Percentiles rank a stretch among this genome's conserved stretches.
Conservation (phyloP, 2,329 filamentous ascomycete genomes). For the Ascosphaera apis region DNA sequence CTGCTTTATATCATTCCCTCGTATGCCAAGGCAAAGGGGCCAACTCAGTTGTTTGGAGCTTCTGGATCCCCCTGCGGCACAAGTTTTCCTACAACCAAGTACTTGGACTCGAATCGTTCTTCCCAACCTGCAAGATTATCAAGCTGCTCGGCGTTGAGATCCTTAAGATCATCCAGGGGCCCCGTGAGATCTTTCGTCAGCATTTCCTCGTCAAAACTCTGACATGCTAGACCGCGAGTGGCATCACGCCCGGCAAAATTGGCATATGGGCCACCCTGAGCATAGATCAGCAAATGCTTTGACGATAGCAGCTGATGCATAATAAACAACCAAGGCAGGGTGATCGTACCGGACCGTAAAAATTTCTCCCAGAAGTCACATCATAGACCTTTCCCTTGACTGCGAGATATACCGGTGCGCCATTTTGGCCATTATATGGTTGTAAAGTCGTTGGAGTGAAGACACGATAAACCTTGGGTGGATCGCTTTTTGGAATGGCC, state of each 20-base stretch:
- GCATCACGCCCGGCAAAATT: conserved; percentile 94
- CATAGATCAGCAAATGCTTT: conserved; percentile 1
- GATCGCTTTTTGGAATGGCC: conserved; percentile 29
- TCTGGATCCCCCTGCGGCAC: conserved; percentile 37
- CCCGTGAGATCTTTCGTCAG: conserved; percentile 74
- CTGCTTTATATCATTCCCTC: too few relatives aligned
- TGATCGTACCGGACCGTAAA: conserved; percentile 53
- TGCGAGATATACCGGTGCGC: conserved; percentile 63
- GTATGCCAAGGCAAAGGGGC: not conserved
- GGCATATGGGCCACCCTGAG: conserved; percentile 59
- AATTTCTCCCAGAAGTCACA: conserved; percentile 65
- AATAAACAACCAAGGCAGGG: not conserved
- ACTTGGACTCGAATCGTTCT: conserved; percentile 81
- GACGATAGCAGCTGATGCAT: not conserved
- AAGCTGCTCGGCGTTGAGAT: conserved; percentile 49
- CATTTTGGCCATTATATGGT: conserved; percentile 57
- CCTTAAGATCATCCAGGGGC: conserved; percentile 53
- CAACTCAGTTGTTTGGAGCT: conserved; percentile 11
- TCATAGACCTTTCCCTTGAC: conserved; percentile 84
- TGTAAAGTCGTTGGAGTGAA: conserved; percentile 69
- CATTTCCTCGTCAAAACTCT: conserved; percentile 90
- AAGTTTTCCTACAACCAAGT: conserved; percentile 75
- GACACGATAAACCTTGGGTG: conserved; percentile 62
- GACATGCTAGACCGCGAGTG: conserved; percentile 62
- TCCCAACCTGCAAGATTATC: conserved; percentile 81